Conservation (phyloP, 1,284 basidiomycete species). For the Melanopsichium pennsylvanicum region DNA sequence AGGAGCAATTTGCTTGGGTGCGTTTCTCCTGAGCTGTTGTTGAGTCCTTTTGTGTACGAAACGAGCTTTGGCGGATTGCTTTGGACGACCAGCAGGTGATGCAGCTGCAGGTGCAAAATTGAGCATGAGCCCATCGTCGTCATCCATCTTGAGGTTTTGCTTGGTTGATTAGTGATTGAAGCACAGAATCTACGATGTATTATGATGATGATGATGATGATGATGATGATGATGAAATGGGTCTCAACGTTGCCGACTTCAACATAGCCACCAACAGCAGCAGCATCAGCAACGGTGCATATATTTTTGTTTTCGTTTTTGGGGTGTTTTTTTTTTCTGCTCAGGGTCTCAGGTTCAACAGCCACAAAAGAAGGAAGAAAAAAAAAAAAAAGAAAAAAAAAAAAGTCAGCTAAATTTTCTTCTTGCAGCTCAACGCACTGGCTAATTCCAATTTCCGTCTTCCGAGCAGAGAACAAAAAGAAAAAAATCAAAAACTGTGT, state of each 20-base stretch:
- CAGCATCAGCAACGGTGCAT: too few relatives aligned
- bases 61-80: slow-evolving; percentile 38
- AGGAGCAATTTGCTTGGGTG: slow-evolving; percentile 1
- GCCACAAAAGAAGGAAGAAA: too few relatives aligned
- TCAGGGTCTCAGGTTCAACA: too few relatives aligned
- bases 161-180: not conserved
- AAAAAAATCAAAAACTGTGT: too few relatives aligned
- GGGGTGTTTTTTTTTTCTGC: not conserved
- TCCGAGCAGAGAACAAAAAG: too few relatives aligned
- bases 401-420: slow-evolving; percentile 15
- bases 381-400: slow-evolving; percentile 6
- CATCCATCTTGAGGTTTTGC: slow-evolving; percentile 45
- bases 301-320: too few relatives aligned
- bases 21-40: slow-evolving; percentile 26
- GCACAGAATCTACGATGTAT: not conserved
- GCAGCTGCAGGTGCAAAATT: slow-evolving; percentile 56
- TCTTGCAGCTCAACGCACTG: slow-evolving; percentile 2
- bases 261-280: too few relatives aligned
- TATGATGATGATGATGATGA: not conserved
- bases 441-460: slow-evolving; percentile 13
- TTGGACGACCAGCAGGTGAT: slow-evolving; percentile 18
- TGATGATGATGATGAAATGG: not conserved
- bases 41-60: slow-evolving; percentile 30
- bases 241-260: too few relatives aligned
- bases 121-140: slow-evolving; percentile 62